phyloP scores from a whole-genome alignment of 148 eudicot genomes.

The Heliamphora exappendiculata region DNA sequence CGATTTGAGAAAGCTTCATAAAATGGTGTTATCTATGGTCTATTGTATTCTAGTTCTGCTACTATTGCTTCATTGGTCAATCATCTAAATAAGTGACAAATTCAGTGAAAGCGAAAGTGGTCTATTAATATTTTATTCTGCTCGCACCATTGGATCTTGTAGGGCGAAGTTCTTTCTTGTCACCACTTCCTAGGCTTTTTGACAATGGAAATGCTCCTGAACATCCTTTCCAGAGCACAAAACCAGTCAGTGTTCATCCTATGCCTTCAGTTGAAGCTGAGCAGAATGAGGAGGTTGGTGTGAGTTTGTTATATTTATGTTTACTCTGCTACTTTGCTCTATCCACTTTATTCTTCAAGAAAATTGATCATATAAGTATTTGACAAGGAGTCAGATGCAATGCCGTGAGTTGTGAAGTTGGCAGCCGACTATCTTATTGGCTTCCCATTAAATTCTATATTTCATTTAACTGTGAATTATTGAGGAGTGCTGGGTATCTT shows the following conservation, averaged over 20 bases:
- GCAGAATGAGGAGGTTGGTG: slow-evolving; percentile 39
- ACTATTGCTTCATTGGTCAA: background rate
- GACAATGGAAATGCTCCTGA: slow-evolving; percentile 34
- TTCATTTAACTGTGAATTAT: background rate
- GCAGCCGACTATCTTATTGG: background rate
- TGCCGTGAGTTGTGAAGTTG: background rate
- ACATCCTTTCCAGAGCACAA: slow-evolving; percentile 25
- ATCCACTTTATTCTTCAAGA: background rate
- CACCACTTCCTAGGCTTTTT: slow-evolving; percentile 25
- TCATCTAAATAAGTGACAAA: background rate
- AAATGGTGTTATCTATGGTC: background rate
- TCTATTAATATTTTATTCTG: background rate
- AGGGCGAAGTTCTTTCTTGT: slow-evolving; percentile 48
- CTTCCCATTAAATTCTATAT: background rate
- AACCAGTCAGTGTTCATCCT: slow-evolving; percentile 39
- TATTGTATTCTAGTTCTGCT: background rate
- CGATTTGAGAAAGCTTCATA: background rate
- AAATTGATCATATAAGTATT: background rate
- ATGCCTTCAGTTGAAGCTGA: slow-evolving; percentile 36
- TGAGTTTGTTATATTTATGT: background rate
- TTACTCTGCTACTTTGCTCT: background rate
- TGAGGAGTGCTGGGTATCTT: background rate
- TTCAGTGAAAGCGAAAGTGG: background rate
- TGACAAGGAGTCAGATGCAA: background rate
- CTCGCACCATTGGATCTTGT: slow-evolving; percentile 12